Base-by-base conservation (phyloP, 345 rosid genomes). In the Reutealis trisperma region DNA sequence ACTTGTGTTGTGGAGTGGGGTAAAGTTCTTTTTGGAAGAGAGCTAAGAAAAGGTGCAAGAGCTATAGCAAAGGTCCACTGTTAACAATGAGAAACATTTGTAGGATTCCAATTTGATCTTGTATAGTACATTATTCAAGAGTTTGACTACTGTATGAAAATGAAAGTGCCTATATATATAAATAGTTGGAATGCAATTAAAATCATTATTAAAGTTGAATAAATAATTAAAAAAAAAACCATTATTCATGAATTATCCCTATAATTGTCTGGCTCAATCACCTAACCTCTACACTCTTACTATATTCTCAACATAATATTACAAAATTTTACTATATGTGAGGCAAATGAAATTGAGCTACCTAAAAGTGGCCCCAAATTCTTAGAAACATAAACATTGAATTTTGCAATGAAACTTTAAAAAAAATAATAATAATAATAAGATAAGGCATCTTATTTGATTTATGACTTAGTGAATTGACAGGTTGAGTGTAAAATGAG, bases 91-190 rank as follows among this genome's bases (percentile, higher is more conserved):
- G 41, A 70, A 69, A 72, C 62, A 30, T 54, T 30, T 55, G 41
- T 62, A 65, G 67, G 76, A 34, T 68, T 63, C 22, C 59, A 45
- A 68, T 62, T 69, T 62, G 25, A 19, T 42, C n/a, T 21, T 41
- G 41, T n/a, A 5, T 25, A 10, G 27, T 70, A 63, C 62, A 72
- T 47, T 21, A 63, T 47, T 73, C 74, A 55, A 34, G 65, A 55
- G 21, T 32, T 79, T 65, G 75, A 76, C 72, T 27, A 47, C 6
- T 44, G 7, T 63, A 45, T 75, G 79, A 78, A 69, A 81, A 70
- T 9, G 63, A 63, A 75, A 74, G 57, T 8, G 44, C 24, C 19
- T 15, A 10, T 6, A 34, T 4, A 15, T 37, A 37, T 37, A 34
- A 2, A 32, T 32, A 37, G 41, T 37, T 37, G 41, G 6, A 37